Base-by-base conservation (phyloP, 2,329 filamentous ascomycete species). In the Penicillium sp. region DNA sequence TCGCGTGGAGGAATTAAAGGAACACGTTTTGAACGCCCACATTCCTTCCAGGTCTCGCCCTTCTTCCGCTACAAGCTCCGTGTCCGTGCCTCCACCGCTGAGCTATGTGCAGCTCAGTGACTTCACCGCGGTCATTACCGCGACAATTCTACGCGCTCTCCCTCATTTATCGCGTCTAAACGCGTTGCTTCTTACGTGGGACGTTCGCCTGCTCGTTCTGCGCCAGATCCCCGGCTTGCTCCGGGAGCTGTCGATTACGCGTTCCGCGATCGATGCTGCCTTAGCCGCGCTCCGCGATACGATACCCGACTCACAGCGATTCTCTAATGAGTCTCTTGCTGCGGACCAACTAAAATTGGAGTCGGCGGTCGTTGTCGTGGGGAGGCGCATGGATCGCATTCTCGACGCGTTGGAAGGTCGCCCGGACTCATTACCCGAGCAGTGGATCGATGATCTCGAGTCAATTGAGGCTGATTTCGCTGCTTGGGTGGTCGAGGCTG, bases 361-460 rank as follows among this genome's bases (percentile, higher is more conserved):
- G 53, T 77, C 82, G 31, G 89, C 89, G 61, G 85, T 97, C 32
- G 79, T 83, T 13, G 81, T 81, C 34, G 81, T 92, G 0, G 93
- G 91, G 0, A 83, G 83, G 45, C 82, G 86, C 38, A 80, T 97
- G 57, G 94, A 99, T 71, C 84, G 82, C 47, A 91, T 97, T 83
- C 81, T 99, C 13, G 92, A 99, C 72, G 82, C 85, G 31, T 80
- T 97, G 2, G 94, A 97, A 72, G 92, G 91, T 1, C 81, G 86
- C 51, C 81, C 88, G 42, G 94, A 99, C 66, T 91, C 89, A 0
- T 77, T 99, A 9, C 94, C 94, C 0, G 89, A 95, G 39, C 71
- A 78, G 27, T 99, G 93, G 94, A 85, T 97, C 52, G 91, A 96
- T 64, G 83, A 87, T 4, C 88, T 97, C 76, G 94, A 97, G 71